Evolutionary conservation across 768 basidiomycete species (phyloP), one percentile per base, ranked within the genome.

Genomic region (Termitomyces sp.): DNA sequence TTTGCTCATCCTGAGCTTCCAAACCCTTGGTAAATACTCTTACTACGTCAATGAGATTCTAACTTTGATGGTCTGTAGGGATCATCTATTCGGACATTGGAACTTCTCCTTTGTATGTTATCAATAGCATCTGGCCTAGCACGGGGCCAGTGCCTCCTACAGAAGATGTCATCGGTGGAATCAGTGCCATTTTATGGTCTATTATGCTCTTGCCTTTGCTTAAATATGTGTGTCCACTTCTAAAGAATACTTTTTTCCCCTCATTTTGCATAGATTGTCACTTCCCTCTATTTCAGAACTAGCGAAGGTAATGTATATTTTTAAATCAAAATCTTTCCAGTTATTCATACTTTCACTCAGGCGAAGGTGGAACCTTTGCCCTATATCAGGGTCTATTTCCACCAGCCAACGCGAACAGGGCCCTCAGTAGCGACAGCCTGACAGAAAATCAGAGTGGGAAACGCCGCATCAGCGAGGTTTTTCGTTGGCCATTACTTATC

Each of bases 351-450:
- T 45, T 56, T 55, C 7, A 30, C 61, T 1, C 57, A 79, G 85
- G 87, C n/a, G 88, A 90, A 68, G 87, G 88, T 10, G 87, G 87
- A 10, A 79, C 83, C 3, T 89, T 88, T 62, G 86, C 87, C 0
- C 69, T 88, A 10, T 83, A 74, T 64, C 83, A 85, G 66, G 80
- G 81, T 18, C 66, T 87, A 13, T 86, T 78, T 61, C 86, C 30
- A 30, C 30, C 78, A 0, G 69, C 69, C 33, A 80, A 83, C 57
- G 76, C 77, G 4, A 82, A 83, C 62, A 74, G 84, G 33, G 81
- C 80, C 0, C 73, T 86, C 43, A 86, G 82, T 1, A 78, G 78
- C 62, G 32, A 44, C 68, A n/a, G 36, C 55, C 51, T 61, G 42
- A 50, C 59, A 10, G 57, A 45, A 12, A 56, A n/a, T n/a, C n/a